phyloP scores from a whole-genome alignment of 208 protist species.

The Crithidia mellificae region DNA sequence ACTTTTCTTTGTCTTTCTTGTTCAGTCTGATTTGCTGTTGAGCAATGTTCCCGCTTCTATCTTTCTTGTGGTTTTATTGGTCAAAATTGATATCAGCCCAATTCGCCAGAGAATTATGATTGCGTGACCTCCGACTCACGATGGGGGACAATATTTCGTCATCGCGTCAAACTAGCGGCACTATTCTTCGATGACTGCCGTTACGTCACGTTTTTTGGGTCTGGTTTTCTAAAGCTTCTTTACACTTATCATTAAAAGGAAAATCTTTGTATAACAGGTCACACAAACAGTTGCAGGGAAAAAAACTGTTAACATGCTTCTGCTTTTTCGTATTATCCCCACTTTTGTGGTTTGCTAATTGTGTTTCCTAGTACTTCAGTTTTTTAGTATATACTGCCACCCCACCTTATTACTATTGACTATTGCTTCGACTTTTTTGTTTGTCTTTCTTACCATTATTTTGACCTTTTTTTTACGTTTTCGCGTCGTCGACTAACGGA shows the following conservation, averaged over 20 bases:
- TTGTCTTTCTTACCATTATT: background rate
- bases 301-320: background rate
- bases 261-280: no score
- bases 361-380: background rate
- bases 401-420: slow-evolving; percentile 16
- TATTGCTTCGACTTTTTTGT: slow-evolving; percentile 9
- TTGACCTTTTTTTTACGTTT: slow-evolving; percentile 2
- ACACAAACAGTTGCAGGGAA: no score
- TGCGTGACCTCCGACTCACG: no score
- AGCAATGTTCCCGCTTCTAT: background rate
- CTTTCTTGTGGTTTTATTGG: no score
- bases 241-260: no score
- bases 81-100: no score
- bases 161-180: no score
- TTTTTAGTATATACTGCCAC: slow-evolving; percentile 8
- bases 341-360: slow-evolving; percentile 7
- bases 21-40: slow-evolving; percentile 20
- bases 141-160: no score
- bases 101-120: no score
- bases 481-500: background rate
- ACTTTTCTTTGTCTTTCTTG: background rate
- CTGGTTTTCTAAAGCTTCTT: no score
- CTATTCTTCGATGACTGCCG: no score
- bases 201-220: no score
- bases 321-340: background rate